These are phyloP conservation scores for Pleomassaria siparia DNA, from an alignment of 2,329 filamentous ascomycete genomes.

Conservation along the genomic window DNA sequence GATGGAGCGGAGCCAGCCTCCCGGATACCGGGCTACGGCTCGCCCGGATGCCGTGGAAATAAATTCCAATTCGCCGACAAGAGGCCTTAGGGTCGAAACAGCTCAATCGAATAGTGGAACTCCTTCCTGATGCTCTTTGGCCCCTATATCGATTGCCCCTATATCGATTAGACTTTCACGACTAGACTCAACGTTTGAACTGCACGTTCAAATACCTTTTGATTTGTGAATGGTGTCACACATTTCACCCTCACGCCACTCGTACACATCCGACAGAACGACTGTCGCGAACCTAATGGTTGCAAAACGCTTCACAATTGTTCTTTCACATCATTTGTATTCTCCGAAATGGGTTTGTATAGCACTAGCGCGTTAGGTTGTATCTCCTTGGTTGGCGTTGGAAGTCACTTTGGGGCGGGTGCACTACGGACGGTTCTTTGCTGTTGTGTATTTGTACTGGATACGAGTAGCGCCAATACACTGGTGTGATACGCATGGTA, in stretches of 20 bases:
- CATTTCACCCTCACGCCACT: too few species aligned
- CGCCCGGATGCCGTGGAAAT: not conserved
- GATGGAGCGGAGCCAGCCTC: constrained; percentile 35
- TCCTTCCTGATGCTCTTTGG: too few species aligned
- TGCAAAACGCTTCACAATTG: not conserved
- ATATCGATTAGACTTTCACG: too few species aligned
- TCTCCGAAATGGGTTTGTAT: constrained; percentile 2
- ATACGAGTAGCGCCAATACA: too few species aligned
- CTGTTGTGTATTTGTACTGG: not conserved
- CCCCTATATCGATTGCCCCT: too few species aligned
- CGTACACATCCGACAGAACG: too few species aligned
- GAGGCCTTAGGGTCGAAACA: not conserved
- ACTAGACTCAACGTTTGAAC: too few species aligned
- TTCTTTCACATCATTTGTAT: not conserved
- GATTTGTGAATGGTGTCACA: too few species aligned
- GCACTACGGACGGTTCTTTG: not conserved
- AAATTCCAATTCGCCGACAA: not conserved
- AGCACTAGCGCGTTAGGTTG: constrained; percentile 1
- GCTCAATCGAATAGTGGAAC: not conserved
- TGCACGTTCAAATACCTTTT: too few species aligned
- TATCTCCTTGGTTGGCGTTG: not conserved
- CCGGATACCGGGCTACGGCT: constrained; percentile 40
- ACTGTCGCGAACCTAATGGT: not conserved
- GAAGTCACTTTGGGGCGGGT: not conserved
- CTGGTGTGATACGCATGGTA: too few species aligned